phyloP scores from a whole-genome alignment of 495 filamentous ascomycete species.

The Lineolata rhizophorae region DNA sequence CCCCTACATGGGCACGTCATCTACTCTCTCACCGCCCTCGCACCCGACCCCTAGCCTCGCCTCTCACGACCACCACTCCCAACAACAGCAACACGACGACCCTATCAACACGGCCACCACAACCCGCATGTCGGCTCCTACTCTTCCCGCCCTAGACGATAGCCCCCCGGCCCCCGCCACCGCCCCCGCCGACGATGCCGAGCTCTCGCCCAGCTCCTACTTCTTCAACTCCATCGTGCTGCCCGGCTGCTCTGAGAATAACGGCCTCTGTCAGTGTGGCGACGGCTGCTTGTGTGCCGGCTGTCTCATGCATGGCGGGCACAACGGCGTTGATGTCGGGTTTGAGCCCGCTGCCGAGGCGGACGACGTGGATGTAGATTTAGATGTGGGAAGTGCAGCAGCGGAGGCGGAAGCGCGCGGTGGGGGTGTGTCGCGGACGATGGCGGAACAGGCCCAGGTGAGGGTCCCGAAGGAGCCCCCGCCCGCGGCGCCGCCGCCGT shows the following conservation, averaged over 20 bases:
- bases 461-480: no score
- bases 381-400: no score
- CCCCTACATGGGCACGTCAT: no score
- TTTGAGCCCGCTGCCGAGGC: background rate
- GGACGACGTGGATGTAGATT: background rate
- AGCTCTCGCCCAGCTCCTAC: conserved; percentile 10
- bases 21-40: no score
- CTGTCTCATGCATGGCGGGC: conserved; percentile 12
- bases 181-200: conserved; percentile 6
- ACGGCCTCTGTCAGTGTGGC: conserved; percentile 11
- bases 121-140: background rate
- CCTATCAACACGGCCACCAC: background rate
- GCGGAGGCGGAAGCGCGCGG: no score
- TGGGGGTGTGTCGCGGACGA: no score
- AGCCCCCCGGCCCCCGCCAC: background rate
- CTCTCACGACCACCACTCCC: background rate
- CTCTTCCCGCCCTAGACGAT: background rate
- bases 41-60: no score
- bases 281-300: conserved; percentile 12
- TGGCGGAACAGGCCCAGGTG: no score
- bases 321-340: conserved; percentile 8
- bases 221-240: conserved; percentile 7
- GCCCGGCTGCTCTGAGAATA: conserved; percentile 11
- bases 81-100: background rate
- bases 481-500: no score